These are phyloP conservation scores for Drechslerella coelobrocha DNA, from an alignment of 2,329 filamentous ascomycete species.

Conservation along the genomic window DNA sequence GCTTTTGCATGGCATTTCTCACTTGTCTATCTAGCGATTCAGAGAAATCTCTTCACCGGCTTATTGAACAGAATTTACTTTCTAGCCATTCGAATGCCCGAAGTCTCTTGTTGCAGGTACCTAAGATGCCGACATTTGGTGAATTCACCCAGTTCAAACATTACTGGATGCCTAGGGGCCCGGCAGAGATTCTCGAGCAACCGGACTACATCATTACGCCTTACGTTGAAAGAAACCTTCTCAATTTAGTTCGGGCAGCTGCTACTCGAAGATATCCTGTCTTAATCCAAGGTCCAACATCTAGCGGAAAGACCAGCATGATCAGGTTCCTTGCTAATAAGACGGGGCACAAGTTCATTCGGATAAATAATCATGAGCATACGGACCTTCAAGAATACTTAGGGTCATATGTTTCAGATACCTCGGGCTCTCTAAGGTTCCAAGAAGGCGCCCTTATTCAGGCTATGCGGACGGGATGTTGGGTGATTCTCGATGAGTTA, in stretches of 20 bases:
- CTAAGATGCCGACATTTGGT: conserved; percentile 78
- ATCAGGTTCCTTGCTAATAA: conserved; percentile 97
- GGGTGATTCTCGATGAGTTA: conserved; percentile 97
- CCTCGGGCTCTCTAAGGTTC: conserved; percentile 83
- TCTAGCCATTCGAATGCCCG: conserved; percentile 63
- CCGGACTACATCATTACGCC: conserved; percentile 94
- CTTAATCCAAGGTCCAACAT: conserved; percentile 94
- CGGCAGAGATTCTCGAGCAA: conserved; percentile 71
- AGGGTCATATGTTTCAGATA: conserved; percentile 86
- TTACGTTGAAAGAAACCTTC: conserved; percentile 90
- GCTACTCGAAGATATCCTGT: conserved; percentile 93
- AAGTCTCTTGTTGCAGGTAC: conserved; percentile 77
- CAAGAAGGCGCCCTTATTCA: conserved; percentile 94
- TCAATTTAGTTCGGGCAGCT: conserved; percentile 91
- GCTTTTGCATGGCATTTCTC: conserved; percentile 96
- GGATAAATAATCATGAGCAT: conserved; percentile 99
- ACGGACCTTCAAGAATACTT: conserved; percentile 98
- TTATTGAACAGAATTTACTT: conserved; percentile 66
- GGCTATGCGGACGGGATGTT: conserved; percentile 89
- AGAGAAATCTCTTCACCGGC: conserved; percentile 75
- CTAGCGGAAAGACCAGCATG: conserved; percentile 98
- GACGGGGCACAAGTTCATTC: conserved; percentile 94
- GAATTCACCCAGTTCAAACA: conserved; percentile 84
- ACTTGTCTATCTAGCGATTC: conserved; percentile 85
- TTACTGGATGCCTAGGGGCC: conserved; percentile 87